A percentile compares a stretch with the other conserved stretches of the same genome.
Conservation (phyloP, 2,329 filamentous ascomycete genomes). For the Huntiella moniliformis region DNA sequence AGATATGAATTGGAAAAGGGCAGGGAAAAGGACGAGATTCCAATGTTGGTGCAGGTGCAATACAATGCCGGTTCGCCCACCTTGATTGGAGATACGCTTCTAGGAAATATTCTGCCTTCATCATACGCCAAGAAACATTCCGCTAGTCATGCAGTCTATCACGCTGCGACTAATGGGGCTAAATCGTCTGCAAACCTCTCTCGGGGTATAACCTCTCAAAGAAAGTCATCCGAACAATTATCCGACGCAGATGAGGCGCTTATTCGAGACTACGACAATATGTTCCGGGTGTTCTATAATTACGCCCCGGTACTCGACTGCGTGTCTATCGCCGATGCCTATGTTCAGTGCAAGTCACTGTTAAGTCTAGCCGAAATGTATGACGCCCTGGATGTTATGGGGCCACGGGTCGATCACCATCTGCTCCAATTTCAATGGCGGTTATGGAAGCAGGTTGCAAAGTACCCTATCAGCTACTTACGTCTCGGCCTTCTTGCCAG, state of each 20-base stretch:
- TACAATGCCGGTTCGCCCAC: conserved; percentile 14
- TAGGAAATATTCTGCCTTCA: not conserved
- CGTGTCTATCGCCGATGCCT: conserved; percentile 79
- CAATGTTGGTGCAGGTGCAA: conserved; percentile 74
- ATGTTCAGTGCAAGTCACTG: conserved; percentile 83
- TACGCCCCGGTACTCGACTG: conserved; percentile 65
- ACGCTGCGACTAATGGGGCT: too few species aligned
- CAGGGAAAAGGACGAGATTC: conserved; percentile 51
- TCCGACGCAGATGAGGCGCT: conserved; percentile 52
- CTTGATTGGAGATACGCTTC: too few species aligned
- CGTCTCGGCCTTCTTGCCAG: conserved; percentile 74
- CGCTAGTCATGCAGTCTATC: not conserved
- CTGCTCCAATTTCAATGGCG: conserved; percentile 77
- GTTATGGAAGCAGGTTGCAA: conserved; percentile 90
- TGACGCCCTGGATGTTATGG: conserved; percentile 73
- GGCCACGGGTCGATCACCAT: conserved; percentile 82
- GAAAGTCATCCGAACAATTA: conserved; percentile 22
- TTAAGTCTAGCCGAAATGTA: conserved; percentile 85
- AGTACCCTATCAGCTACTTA: conserved; percentile 83
- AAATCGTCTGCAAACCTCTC: too few species aligned
- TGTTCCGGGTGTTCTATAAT: conserved; percentile 94
- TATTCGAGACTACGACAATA: conserved; percentile 82
- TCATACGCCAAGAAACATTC: not conserved
- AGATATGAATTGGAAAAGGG: conserved; percentile 59
- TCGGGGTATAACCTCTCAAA: conserved; percentile 18